Percentiles rank a stretch among this genome's conserved stretches.
phyloP scores from a whole-genome alignment of 345 rosid species.

The Arabidopsis thaliana region TAIR10.1 NC_003075.7:15715501-15716000 shows the following conservation, averaged over 20 bases:
- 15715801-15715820: constrained; percentile 60
- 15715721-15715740: constrained; percentile 1
- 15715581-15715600: constrained; percentile 68
- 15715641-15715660: constrained; percentile 85
- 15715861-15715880: constrained; percentile 58
- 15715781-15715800: constrained; percentile 64
- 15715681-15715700: constrained; percentile 12
- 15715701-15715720: neutral
- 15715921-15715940: constrained; percentile 5
- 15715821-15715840: constrained; percentile 63
- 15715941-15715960: constrained; percentile 17
- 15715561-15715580: constrained; percentile 59
- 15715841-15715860: constrained; percentile 68
- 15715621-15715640: constrained; percentile 83
- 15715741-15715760: constrained; percentile 8
- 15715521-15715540: constrained; percentile 1
- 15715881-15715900: constrained; percentile 64
- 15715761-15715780: constrained; percentile 79
- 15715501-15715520: constrained; percentile 16
- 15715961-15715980: constrained; percentile 56
- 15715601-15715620: constrained; percentile 71
- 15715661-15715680: neutral
- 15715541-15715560: constrained; percentile 14
- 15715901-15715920: neutral
- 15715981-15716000: constrained; percentile 55